A percentile compares a stretch with the other conserved stretches of the same genome.
phyloP scores from a whole-genome alignment of 768 basidiomycete genomes.

The Strobilomyces confusus region DNA sequence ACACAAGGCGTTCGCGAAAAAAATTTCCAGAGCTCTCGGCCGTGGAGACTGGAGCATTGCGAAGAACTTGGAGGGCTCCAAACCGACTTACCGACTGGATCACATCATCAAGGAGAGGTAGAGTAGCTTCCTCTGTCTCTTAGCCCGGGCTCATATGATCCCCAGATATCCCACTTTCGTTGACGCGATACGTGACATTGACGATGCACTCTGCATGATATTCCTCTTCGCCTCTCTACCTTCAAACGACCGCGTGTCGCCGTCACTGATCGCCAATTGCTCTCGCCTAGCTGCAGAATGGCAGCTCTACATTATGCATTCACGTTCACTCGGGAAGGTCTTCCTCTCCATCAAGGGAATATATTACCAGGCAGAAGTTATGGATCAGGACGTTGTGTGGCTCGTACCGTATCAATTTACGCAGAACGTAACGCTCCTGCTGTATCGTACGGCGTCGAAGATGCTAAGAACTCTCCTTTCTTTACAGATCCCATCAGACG shows the following conservation, averaged over 20 bases:
- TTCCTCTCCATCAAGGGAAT: slow-evolving; percentile 98
- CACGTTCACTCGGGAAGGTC: slow-evolving; percentile 76
- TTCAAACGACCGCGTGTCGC: slow-evolving; percentile 75
- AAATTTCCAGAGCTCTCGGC: slow-evolving; percentile 88
- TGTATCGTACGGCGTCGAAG: background rate
- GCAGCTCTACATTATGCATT: slow-evolving; percentile 94
- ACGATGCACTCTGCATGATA: slow-evolving; percentile 94
- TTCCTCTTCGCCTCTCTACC: slow-evolving; percentile 91
- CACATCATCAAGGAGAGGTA: slow-evolving; percentile 98
- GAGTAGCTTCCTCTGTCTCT: slow-evolving; percentile 14
- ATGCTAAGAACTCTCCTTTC: slow-evolving; percentile 9
- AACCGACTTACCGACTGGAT: slow-evolving; percentile 87
- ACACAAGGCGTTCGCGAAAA: slow-evolving; percentile 98
- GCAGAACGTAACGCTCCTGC: slow-evolving; percentile 62
- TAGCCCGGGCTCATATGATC: slow-evolving; percentile 7
- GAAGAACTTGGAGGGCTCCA: slow-evolving; percentile 89
- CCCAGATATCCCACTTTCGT: slow-evolving; percentile 93
- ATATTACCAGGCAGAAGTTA: slow-evolving; percentile 94
- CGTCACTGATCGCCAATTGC: slow-evolving; percentile 87
- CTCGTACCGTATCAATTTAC: slow-evolving; percentile 97
- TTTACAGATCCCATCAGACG: slow-evolving; percentile 82
- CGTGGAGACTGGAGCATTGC: slow-evolving; percentile 94
- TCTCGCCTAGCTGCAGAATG: slow-evolving; percentile 88
- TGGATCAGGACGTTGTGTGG: slow-evolving; percentile 93
- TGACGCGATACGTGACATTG: slow-evolving; percentile 92